Percentiles rank a stretch among this genome's conserved stretches.
Conservation (phyloP, 225 moss, liverwort and hornwort genomes). For the Sphagnum tenellum region DNA sequence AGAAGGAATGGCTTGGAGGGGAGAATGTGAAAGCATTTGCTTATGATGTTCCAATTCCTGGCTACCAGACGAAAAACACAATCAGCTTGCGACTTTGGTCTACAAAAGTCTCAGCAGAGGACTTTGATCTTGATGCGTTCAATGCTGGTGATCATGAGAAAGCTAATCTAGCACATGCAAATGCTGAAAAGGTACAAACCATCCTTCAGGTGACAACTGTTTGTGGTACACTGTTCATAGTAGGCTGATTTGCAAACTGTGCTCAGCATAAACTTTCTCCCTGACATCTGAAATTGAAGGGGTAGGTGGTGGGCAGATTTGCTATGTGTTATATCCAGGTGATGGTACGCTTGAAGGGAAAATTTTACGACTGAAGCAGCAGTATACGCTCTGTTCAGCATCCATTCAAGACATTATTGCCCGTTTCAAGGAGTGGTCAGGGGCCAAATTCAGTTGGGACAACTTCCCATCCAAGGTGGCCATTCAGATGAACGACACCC, state of each 20-base stretch:
- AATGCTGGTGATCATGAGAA: slow-evolving; percentile 68
- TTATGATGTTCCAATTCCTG: slow-evolving; percentile 89
- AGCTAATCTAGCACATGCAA: slow-evolving; percentile 52
- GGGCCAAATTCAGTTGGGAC: slow-evolving; percentile 51
- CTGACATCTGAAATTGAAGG: no score
- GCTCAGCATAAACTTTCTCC: no score
- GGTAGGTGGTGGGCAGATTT: slow-evolving; percentile 49
- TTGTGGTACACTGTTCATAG: no score
- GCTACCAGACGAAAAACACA: slow-evolving; percentile 79
- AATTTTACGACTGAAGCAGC: slow-evolving; percentile 76
- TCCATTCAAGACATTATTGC: slow-evolving; percentile 86
- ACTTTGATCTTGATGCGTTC: slow-evolving; percentile 77
- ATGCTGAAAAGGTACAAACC: slow-evolving; percentile 60
- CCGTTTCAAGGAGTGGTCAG: slow-evolving; percentile 81
- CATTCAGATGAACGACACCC: slow-evolving; percentile 98
- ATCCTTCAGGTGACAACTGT: no score
- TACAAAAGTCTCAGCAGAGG: slow-evolving; percentile 57
- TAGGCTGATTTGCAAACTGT: no score
- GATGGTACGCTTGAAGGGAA: slow-evolving; percentile 76
- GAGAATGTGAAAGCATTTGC: slow-evolving; percentile 68
- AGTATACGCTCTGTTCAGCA: slow-evolving; percentile 91
- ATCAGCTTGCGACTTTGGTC: slow-evolving; percentile 88
- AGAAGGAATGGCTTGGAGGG: slow-evolving; percentile 80
- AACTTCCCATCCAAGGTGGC: slow-evolving; percentile 81
- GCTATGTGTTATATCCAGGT: slow-evolving; percentile 91